Evolutionary conservation across 306 rosid species (phyloP).

Genomic region (Trifolium dubium): DNA sequence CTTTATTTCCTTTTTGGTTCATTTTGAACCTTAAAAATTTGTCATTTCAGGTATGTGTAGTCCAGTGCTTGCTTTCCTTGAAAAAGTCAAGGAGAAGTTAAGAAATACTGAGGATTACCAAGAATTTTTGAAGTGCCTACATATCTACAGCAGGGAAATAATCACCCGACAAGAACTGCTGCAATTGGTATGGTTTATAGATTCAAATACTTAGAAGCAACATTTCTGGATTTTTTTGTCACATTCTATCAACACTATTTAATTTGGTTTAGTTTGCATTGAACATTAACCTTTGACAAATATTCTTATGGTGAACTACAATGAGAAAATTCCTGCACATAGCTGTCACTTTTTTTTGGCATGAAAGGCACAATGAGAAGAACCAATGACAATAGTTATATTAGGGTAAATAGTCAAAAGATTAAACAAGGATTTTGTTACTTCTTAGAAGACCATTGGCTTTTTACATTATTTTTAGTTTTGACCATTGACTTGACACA

Average conservation of each 20-base stretch:
- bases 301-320: constrained; percentile 9
- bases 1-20: constrained; percentile 4
- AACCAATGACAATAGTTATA: background rate
- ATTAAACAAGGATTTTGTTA: constrained; percentile 24
- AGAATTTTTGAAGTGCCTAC: constrained; percentile 96
- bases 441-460: constrained; percentile 10
- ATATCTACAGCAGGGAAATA: constrained; percentile 94
- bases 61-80: constrained; percentile 82
- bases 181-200: constrained; percentile 69
- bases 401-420: constrained; percentile 8
- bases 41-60: constrained; percentile 69
- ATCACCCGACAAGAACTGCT: constrained; percentile 83
- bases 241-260: background rate
- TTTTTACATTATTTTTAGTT: background rate
- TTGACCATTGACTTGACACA: constrained; percentile 12
- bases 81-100: constrained; percentile 89
- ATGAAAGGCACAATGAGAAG: constrained; percentile 29
- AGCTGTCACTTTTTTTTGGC: background rate
- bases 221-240: constrained; percentile 15
- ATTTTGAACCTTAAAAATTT: constrained; percentile 18
- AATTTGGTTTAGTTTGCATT: constrained; percentile 9
- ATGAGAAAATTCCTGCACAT: background rate
- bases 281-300: constrained; percentile 12
- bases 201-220: constrained; percentile 1
- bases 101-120: constrained; percentile 80